Evolutionary conservation across 1,284 basidiomycete genomes (phyloP), one percentile per base, ranked within the genome.

Genomic region (Cryptococcus amylolentus): DNA sequence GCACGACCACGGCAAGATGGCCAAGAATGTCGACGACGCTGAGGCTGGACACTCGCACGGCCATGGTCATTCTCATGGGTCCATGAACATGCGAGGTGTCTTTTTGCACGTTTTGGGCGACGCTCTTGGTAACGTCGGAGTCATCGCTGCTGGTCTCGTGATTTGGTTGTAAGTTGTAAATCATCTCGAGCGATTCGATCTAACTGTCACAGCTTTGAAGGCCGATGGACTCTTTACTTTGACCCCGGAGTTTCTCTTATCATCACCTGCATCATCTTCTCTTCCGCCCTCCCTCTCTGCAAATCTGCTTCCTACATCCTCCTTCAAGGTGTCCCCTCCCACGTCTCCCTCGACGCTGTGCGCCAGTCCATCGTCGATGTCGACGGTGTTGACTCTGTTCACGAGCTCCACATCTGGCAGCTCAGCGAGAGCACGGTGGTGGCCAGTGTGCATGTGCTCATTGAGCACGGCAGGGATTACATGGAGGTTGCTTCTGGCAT

Each of bases 71-170:
- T 73, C 80, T 1, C 88, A 90, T 70, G 80, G 77, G 4, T 89
- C 87, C 5, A 98, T 99, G 95, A 99, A 98, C 79, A 98, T 98
- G 93, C 88, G 82, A 37, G 96, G 93, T 31, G 83, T 98, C 4
- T 83, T 98, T 55, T 79, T 98, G 26, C 96, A 98, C 77, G 95
- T 98, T 27, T 77, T 98, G 42, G 95, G 96, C 38, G 96, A 99
- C 78, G 96, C 96, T 26, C 82, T 97, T 42, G 95, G 96, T 56
- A 98, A 99, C 75, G 88, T 98, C 61, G 96, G 96, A 60, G 96
- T 99, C 62, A 98, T 99, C 61, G 85, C 87, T 28, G 90, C 94
- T 5, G 96, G 96, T 62, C 83, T 98, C 10, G 81, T 96, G 70
- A 95, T 97, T 70, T 93, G 91, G 91, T 82, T 88, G 74, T 77